Conservation (phyloP, 2,329 filamentous ascomycete species). For the Amylocarpus encephaloides region DNA sequence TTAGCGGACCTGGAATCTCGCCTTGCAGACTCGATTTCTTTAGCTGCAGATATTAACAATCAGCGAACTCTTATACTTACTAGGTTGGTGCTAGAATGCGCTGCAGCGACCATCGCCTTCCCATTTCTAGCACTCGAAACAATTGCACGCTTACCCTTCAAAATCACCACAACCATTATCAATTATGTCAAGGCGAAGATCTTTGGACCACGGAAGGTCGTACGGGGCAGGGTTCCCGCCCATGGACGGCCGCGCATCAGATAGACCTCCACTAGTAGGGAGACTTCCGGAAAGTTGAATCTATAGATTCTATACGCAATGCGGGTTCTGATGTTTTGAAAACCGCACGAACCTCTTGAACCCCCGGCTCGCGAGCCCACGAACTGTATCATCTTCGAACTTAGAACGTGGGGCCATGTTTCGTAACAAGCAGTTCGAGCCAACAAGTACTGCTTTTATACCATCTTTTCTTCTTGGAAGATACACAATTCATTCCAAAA, state of each 20-base stretch:
- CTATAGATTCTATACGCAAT: background rate
- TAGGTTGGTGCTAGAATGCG: constrained; percentile 26
- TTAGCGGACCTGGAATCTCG: constrained; percentile 66
- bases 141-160: constrained; percentile 25
- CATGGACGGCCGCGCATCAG: constrained; percentile 4
- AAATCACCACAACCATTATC: constrained; percentile 15
- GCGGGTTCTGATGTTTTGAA: too few relatives aligned
- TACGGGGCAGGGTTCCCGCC: constrained; percentile 18
- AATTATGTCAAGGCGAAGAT: constrained; percentile 19
- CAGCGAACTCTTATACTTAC: constrained; percentile 19
- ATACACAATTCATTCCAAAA: background rate
- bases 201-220: constrained; percentile 11
- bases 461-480: background rate
- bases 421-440: too few relatives aligned
- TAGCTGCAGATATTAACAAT: constrained; percentile 58
- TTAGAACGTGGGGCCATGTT: too few relatives aligned
- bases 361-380: too few relatives aligned
- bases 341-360: too few relatives aligned
- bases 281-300: constrained; percentile 18
- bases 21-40: constrained; percentile 68
- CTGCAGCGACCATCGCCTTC: constrained; percentile 21
- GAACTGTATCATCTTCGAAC: too few relatives aligned
- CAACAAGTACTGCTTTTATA: background rate
- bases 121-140: constrained; percentile 25
- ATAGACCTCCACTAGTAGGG: constrained; percentile 12